phyloP scores from a whole-genome alignment of 2,329 filamentous ascomycete species.

The Fusarium anguioides region DNA sequence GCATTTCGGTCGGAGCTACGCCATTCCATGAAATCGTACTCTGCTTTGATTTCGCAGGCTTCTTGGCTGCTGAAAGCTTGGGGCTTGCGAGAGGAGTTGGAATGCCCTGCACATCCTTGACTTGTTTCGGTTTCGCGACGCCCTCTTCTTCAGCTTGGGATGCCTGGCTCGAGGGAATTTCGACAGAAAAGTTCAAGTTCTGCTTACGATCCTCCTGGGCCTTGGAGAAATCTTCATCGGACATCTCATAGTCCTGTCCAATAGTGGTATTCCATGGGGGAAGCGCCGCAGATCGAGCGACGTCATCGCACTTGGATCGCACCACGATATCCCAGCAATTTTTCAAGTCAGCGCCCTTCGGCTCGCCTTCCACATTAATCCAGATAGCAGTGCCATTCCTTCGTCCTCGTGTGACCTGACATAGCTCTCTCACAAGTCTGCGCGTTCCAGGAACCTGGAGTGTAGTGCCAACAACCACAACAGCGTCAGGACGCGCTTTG shows the following conservation, averaged over 20 bases:
- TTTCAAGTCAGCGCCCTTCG: slow-evolving; percentile 84
- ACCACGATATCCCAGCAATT: slow-evolving; percentile 95
- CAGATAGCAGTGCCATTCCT: slow-evolving; percentile 89
- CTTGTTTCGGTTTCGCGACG: slow-evolving; percentile 53
- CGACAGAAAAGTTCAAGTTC: slow-evolving; percentile 43
- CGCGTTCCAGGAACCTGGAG: slow-evolving; percentile 94
- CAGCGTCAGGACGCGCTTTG: slow-evolving; percentile 85
- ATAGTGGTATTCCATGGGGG: slow-evolving; percentile 68
- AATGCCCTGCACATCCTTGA: slow-evolving; percentile 61
- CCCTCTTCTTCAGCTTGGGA: slow-evolving; percentile 36
- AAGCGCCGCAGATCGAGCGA: slow-evolving; percentile 77
- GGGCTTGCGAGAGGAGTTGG: slow-evolving; percentile 70
- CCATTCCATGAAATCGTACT: slow-evolving; percentile 60
- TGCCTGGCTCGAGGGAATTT: slow-evolving; percentile 40
- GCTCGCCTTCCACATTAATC: slow-evolving; percentile 91
- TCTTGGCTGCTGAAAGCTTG: slow-evolving; percentile 57
- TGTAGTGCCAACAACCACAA: slow-evolving; percentile 95
- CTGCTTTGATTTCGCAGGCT: slow-evolving; percentile 60
- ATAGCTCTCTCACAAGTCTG: slow-evolving; percentile 90
- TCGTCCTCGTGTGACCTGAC: slow-evolving; percentile 82
- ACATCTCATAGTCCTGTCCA: slow-evolving; percentile 61
- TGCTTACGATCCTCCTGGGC: slow-evolving; percentile 51
- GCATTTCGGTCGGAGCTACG: slow-evolving; percentile 29
- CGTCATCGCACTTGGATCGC: slow-evolving; percentile 85
- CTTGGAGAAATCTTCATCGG: slow-evolving; percentile 58